Evolutionary conservation across 108 stramenopile species (phyloP), one percentile per base, ranked within the genome.

Genomic region (Heterococcus sp.): DNA sequence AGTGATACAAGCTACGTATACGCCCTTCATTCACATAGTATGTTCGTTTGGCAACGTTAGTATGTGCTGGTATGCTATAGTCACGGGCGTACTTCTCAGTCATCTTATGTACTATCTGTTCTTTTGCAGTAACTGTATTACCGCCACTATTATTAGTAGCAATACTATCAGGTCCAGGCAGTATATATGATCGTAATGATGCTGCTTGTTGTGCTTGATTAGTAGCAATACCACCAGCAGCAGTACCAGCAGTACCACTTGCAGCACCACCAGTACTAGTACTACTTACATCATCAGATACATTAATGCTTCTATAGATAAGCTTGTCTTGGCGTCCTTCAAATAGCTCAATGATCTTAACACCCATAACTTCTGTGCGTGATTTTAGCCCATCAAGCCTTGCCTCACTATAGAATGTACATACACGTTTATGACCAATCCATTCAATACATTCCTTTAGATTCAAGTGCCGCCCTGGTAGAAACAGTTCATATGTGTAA

Each of bases 381-480:
- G 75, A 76, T 8, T 68, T 36, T 3, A 91, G 69, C 1, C 92
- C 91, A 71, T 92, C 92, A 0, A 87, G 66, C 36, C 92, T 66
- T 0, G 83, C 89, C 29, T 84, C 79, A 30, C 65, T 39, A 75
- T 89, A 89, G 73, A 91, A 91, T 33, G 83, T 27, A 26, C 87
- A 37, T 33, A 78, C 84, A 2, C 90, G 58, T 39, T 73, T 35
- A n/a, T 84, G 75, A 1, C 89, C 89, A 5, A 38, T 34, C 74
- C 38, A 77, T 35, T 88, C 86, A 28, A 78, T 64, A 14, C 85
- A 35, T 37, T 80, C 46, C 28, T 78, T 78, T 1, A 86, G 68
- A 0, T 66, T 37, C 65, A n/a, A 64, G 4, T 35, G 34, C 14
- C 88, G 86, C 28, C 92, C 91, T 11, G 89, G 77, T 1, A 75